phyloP scores from a whole-genome alignment of 495 filamentous ascomycete species.

The Tuber indicum region DNA sequence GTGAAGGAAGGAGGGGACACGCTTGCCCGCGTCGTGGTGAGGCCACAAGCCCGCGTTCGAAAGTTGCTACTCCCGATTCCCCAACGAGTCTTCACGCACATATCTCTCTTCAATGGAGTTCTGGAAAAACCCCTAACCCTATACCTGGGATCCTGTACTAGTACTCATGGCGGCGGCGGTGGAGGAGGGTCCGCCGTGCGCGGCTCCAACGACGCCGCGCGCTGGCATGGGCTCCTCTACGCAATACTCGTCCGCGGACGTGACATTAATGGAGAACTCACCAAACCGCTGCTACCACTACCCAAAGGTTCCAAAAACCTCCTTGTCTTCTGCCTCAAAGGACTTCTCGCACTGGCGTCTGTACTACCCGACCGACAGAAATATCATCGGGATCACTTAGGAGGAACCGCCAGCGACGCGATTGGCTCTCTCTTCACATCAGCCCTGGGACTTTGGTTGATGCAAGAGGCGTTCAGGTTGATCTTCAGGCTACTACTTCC shows the following conservation, averaged over 20 bases:
- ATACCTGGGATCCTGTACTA: not conserved
- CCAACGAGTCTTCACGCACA: no score
- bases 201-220: no score
- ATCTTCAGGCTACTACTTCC: not conserved
- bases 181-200: no score
- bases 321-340: not conserved
- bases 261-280: not conserved
- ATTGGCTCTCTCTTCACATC: not conserved
- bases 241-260: not conserved
- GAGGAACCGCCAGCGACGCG: not conserved
- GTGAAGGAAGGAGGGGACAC: not conserved
- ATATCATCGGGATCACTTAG: not conserved
- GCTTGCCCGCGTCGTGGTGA: not conserved
- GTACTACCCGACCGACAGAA: not conserved
- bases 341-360: not conserved
- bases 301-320: not conserved
- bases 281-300: not conserved
- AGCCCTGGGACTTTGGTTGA: not conserved
- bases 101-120: not conserved
- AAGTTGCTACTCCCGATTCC: not conserved
- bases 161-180: no score
- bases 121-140: not conserved
- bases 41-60: not conserved
- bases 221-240: not conserved
- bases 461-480: not conserved